These are phyloP conservation scores for Abrus pulchellus DNA, from an alignment of 306 rosid species.

Conservation along the genomic window DNA sequence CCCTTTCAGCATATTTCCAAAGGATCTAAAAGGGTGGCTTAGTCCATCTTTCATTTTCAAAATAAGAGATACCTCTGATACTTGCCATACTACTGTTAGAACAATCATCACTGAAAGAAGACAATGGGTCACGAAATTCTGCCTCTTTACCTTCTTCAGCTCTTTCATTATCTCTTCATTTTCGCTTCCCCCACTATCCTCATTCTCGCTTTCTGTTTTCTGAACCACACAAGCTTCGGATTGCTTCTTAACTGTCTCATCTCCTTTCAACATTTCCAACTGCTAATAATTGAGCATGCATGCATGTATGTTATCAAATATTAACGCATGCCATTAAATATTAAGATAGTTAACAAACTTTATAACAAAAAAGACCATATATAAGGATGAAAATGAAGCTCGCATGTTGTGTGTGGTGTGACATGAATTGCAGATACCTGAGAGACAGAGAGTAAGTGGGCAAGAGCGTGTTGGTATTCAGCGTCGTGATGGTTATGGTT, in stretches of 20 bases:
- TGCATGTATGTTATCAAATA: too few species aligned
- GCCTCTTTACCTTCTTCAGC: conserved; percentile 69
- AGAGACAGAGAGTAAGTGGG: conserved; percentile 65
- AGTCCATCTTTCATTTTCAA: conserved; percentile 65
- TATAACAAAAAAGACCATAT: background rate
- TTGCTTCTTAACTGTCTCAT: conserved; percentile 38
- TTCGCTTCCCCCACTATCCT: conserved; percentile 31
- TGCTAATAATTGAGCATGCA: conserved; percentile 39
- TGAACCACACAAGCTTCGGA: conserved; percentile 28
- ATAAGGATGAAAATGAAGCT: background rate
- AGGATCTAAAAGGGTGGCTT: conserved; percentile 62
- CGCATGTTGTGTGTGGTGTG: background rate
- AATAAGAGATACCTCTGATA: conserved; percentile 78
- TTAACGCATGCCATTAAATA: background rate
- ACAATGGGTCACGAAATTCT: conserved; percentile 80
- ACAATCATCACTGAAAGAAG: conserved; percentile 87
- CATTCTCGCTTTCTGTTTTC: conserved; percentile 35
- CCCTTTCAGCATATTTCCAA: conserved; percentile 57
- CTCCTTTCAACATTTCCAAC: conserved; percentile 65
- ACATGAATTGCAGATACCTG: conserved; percentile 52
- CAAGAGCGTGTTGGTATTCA: conserved; percentile 60
- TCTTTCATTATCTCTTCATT: conserved; percentile 68
- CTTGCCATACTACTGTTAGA: conserved; percentile 79
- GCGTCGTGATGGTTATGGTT: conserved; percentile 54
- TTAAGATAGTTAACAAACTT: background rate